Percentiles rank a stretch among this genome's conserved stretches.
Conservation (phyloP, 495 filamentous ascomycete species). For the Aspergillus panamensis region DNA sequence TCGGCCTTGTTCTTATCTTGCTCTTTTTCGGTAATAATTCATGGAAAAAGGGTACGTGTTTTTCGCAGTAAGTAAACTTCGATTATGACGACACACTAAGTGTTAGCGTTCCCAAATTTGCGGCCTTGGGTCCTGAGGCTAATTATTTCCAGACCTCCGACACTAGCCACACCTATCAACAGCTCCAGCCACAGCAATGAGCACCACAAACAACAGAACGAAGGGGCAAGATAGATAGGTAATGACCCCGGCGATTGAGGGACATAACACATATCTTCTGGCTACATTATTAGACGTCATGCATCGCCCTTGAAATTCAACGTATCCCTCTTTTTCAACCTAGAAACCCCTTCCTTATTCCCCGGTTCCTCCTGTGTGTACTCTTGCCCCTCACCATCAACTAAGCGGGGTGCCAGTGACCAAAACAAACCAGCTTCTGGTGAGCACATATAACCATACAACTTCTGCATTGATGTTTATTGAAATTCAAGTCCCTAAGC, state of each 20-base stretch:
- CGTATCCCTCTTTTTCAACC: neutral
- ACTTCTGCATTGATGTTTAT: too few species aligned
- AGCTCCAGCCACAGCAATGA: slow-evolving; percentile 13
- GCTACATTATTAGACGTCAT: neutral
- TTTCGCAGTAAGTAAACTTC: too few species aligned
- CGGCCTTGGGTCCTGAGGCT: neutral
- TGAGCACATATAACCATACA: neutral
- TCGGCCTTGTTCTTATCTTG: too few species aligned
- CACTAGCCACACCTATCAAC: slow-evolving; percentile 14
- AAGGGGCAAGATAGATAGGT: neutral
- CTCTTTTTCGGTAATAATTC: too few species aligned
- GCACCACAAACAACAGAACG: neutral
- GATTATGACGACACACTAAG: neutral
- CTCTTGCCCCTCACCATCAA: neutral
- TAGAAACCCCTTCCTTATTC: neutral
- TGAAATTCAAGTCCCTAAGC: neutral
- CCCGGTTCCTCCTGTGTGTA: neutral
- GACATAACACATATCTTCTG: neutral
- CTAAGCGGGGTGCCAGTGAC: slow-evolving; percentile 9
- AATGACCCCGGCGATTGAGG: neutral
- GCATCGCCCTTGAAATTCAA: neutral
- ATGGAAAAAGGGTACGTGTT: too few species aligned
- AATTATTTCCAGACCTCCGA: too few species aligned
- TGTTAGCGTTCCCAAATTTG: neutral
- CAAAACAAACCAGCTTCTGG: neutral